Conservation (phyloP, 2,329 filamentous ascomycete species). For the Sporothrix inflata region DNA sequence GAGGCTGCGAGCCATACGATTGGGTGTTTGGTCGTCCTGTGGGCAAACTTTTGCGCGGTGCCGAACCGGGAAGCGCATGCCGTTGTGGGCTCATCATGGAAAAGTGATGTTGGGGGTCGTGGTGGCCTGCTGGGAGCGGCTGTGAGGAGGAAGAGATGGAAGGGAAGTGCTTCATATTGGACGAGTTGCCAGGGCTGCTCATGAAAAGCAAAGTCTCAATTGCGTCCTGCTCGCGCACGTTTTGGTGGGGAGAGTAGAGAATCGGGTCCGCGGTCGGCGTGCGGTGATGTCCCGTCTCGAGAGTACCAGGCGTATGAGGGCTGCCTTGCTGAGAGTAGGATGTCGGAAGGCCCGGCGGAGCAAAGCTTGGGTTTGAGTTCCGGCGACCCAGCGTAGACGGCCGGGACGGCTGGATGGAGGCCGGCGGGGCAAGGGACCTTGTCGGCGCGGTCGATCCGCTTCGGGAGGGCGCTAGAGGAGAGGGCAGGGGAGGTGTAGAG, state of each 20-base stretch:
- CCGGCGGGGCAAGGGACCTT: slow-evolving; percentile 55
- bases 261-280: slow-evolving; percentile 55
- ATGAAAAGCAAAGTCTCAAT: slow-evolving; percentile 80
- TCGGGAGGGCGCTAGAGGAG: slow-evolving; percentile 30
- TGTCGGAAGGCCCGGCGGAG: slow-evolving; percentile 53
- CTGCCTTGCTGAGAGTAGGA: slow-evolving; percentile 47
- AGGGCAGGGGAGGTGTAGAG: slow-evolving; percentile 28
- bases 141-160: slow-evolving; percentile 42
- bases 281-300: slow-evolving; percentile 41
- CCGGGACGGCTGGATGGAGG: slow-evolving; percentile 57
- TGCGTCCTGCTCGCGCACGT: slow-evolving; percentile 75
- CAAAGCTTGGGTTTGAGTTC: slow-evolving; percentile 54
- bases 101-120: slow-evolving; percentile 26
- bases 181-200: slow-evolving; percentile 75
- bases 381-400: slow-evolving; percentile 47
- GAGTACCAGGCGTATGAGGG: slow-evolving; percentile 45
- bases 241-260: slow-evolving; percentile 70
- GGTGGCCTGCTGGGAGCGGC: slow-evolving; percentile 43
- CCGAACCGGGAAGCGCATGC: slow-evolving; percentile 50
- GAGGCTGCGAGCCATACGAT: slow-evolving; percentile 31
- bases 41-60: slow-evolving; percentile 57
- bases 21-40: slow-evolving; percentile 45
- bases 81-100: slow-evolving; percentile 39
- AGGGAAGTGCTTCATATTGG: slow-evolving; percentile 63
- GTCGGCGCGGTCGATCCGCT: slow-evolving; percentile 43